Base-by-base conservation (phyloP, 2,329 filamentous ascomycete genomes). In the Keithomyces neogunnii region DNA sequence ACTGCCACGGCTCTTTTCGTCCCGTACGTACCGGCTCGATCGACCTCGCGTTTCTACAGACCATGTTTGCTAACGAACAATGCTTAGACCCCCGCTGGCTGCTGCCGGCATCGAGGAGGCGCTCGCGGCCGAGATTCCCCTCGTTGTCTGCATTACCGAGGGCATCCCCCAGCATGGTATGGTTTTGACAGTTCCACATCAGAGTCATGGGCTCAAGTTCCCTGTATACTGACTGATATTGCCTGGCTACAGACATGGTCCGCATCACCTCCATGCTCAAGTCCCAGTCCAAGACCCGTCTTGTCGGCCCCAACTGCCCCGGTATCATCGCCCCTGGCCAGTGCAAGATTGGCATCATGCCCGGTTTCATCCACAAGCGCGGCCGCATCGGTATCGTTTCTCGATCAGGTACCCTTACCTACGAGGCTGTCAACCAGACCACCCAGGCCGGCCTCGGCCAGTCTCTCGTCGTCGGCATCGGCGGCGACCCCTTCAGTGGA, bases 281-380 rank as follows among this genome's bases (percentile, higher is more conserved):
- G 82, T 89, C 91, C 51, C 93, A 99, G 77, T 85, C 77, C 79
- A 97, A 97, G 83, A 96, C 92, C 61, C 88, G 93, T 68, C 82
- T 99, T 65, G 90, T 97, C 56, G 92, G 92, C 61, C 92, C 92
- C 66, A 99, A 97, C 80, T 99, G 93, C 80, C 93, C 93, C 58
- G 93, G 92, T 71, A 92, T 97, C 74, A 97, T 97, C 73, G 92
- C 80, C 51, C 82, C 82, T 55, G 93, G 92, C 64, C 92, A 95
- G 83, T 99, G 93, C 84, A 99, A 99, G 80, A 97, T 99, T 68
- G 93, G 93, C 69, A 99, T 99, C 77, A 97, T 99, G 93, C 70
- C 93, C 59, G 93, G 93, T 65, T 96, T 97, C 81, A 97, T 99
- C 77, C 93, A 99, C 85, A 97, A 97, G 84, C 89, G 91, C 73